Evolutionary conservation across 129 eudicot genomes (phyloP).

Genomic region (Kitagawia praeruptora): DNA sequence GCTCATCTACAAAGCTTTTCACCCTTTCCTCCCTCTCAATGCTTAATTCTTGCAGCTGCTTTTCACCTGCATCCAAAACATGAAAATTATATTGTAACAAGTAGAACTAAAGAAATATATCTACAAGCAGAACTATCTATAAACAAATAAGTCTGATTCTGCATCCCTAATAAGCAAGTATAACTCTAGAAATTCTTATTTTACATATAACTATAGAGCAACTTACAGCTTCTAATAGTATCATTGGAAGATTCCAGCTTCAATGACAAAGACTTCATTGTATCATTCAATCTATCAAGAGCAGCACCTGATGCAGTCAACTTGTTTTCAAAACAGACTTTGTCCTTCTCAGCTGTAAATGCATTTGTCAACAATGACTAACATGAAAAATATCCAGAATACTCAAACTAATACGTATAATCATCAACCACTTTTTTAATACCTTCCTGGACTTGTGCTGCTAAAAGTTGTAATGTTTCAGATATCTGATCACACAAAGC

Average conservation of each 20-base stretch:
- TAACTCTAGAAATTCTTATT: not conserved
- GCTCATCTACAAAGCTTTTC: constrained; percentile 43
- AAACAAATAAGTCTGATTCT: not conserved
- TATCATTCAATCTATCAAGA: constrained; percentile 56
- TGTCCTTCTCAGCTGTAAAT: constrained; percentile 78
- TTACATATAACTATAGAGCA: constrained; percentile 5
- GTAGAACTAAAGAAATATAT: not conserved
- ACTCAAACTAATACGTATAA: constrained; percentile 9
- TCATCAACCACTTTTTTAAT: constrained; percentile 2
- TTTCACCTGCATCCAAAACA: constrained; percentile 53
- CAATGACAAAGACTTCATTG: constrained; percentile 58
- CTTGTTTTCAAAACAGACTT: constrained; percentile 46
- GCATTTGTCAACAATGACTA: constrained; percentile 14
- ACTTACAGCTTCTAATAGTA: constrained; percentile 52
- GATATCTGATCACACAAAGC: constrained; percentile 77
- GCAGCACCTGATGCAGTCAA: constrained; percentile 53
- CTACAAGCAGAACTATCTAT: not conserved
- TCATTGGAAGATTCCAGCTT: constrained; percentile 72
- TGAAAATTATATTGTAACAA: constrained; percentile 16
- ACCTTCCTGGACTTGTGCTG: constrained; percentile 87
- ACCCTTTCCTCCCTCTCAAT: constrained; percentile 49
- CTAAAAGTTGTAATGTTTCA: constrained; percentile 68
- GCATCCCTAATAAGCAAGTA: not conserved
- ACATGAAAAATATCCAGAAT: constrained; percentile 12
- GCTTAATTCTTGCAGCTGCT: constrained; percentile 54